Evolutionary conservation across 371 early-diverging fungal species (phyloP), one percentile per base, ranked within the genome.

Genomic region (Lichtheimia hyalospora): DNA sequence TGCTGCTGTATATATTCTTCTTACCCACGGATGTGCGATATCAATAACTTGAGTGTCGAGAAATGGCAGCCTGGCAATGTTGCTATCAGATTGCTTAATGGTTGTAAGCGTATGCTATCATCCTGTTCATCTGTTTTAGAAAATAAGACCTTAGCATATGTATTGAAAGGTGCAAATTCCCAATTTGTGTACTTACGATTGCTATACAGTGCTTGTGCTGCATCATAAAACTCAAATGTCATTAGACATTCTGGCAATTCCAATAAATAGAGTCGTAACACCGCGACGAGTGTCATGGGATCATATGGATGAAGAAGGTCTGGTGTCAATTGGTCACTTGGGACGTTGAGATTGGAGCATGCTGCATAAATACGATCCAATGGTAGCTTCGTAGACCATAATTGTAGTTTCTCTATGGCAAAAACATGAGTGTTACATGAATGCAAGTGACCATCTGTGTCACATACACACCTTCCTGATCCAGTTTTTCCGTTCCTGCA

Each of bases 191-290:
- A 54, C 75, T 77, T 78, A 74, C 82, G 67, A 18, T 77, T 75
- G 28, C 73, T 71, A 60, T 90, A 90, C 23, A 90, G 65, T 13
- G 89, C 77, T 52, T 86, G 83, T 24, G 86, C 80, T 6, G 89
- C 81, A n/a, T 87, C 90, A 52, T 91, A 90, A 43, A 89, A 81
- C 54, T 89, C 88, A 64, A 69, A 82, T 3, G 89, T 89, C 53
- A 87, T 65, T 40, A 91, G 56, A 18, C 86, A 87, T 41, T 84
- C 85, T 4, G 90, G 90, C 13, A 91, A 64, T 59, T 91, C 92
- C 66, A 89, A 67, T 13, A 91, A 67, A 59, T 85, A 91, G 20
- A 90, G 74, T 0, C 87, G 78, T 21, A 91, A 61, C 13, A 84
- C 73, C n/a, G 86, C 89, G 15, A 86, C 85, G 4, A 90, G 73